Base-by-base conservation (phyloP, 2,329 filamentous ascomycete genomes). In the Orbilia javanica region DNA sequence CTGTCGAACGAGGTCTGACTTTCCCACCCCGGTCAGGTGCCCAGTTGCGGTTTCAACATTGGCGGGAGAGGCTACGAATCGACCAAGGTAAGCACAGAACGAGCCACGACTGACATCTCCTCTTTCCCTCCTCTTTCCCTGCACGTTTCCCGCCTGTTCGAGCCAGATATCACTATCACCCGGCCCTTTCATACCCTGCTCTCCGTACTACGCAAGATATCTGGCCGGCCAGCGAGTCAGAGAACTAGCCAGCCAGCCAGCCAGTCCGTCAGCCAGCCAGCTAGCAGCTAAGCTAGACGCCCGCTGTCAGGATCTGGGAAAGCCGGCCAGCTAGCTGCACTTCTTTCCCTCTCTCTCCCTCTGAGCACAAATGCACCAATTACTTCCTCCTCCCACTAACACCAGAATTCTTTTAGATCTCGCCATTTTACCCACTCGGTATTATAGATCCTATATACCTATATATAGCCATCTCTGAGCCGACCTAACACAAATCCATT, bases 51-150 rank as follows among this genome's bases (percentile, higher is more conserved):
- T 50, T 44, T 29, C n/a, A 70, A 34, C 55, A 48, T 34, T 36
- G 46, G 53, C n/a, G 53, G 42, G 50, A 70, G 66, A 70, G 66
- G 66, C 66, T 69, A 36, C 52, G 20, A 63, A 71, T 44, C 29
- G 27, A 57, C 15, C 29, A 13, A 70, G 67, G 67, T 71, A 55
- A 63, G 67, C 67, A 71, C 25, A 27, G 25, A 29, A 10, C 42
- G 48, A 57, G 46, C 44, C 39, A 29, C 46, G 11, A 29, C 31
- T 57, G 31, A 20, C 36, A 36, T 50, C 29, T 72, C 48, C 25
- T 13, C 13, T 34, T 55, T 25, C 46, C 48, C 69, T 34, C 20
- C 69, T 20, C 27, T 20, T 55, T 65, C 46, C 64, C 55, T 64
- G 39, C 42, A 22, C 22, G n/a, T 10, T 22, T 57, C 6, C 52